Percentiles rank a stretch among this genome's conserved stretches.
These are phyloP conservation scores for Daldinia eschscholtzii DNA, from an alignment of 2,329 filamentous ascomycete genomes.

Conservation along the genomic window DNA sequence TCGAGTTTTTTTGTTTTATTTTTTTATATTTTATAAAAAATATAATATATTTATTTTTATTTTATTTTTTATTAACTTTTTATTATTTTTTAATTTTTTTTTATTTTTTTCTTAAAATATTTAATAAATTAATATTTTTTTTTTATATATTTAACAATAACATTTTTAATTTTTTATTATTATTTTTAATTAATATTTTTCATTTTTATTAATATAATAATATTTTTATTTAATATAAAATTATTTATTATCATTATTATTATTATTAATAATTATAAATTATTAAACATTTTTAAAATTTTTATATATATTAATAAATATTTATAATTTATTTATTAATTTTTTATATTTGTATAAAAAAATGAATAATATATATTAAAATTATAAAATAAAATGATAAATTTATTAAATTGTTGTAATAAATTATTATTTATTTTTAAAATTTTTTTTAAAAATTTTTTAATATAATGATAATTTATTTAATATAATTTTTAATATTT, in stretches of 20 bases:
- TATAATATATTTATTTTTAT: background rate
- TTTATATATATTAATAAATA: background rate
- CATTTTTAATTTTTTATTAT: too few relatives aligned
- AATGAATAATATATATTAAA: background rate
- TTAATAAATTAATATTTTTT: too few relatives aligned
- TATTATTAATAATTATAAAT: background rate
- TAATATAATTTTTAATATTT: too few relatives aligned
- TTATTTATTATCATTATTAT: too few relatives aligned
- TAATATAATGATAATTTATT: too few relatives aligned
- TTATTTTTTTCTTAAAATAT: too few relatives aligned
- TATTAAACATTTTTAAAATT: too few relatives aligned
- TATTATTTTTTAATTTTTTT: too few relatives aligned
- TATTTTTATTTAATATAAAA: too few relatives aligned
- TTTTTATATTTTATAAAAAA: background rate
- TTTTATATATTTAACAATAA: background rate
- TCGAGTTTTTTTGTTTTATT: too few relatives aligned
- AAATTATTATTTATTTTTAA: too few relatives aligned
- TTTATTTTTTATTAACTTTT: background rate
- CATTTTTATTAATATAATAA: background rate
- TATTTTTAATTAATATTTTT: background rate
- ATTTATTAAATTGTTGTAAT: background rate
- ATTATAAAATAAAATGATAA: background rate
- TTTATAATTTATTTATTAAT: background rate
- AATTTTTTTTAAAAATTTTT: too few relatives aligned
- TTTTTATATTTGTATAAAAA: background rate